Evolutionary conservation across 2,329 filamentous ascomycete genomes (phyloP).

Genomic region (Microsporum audouinii): DNA sequence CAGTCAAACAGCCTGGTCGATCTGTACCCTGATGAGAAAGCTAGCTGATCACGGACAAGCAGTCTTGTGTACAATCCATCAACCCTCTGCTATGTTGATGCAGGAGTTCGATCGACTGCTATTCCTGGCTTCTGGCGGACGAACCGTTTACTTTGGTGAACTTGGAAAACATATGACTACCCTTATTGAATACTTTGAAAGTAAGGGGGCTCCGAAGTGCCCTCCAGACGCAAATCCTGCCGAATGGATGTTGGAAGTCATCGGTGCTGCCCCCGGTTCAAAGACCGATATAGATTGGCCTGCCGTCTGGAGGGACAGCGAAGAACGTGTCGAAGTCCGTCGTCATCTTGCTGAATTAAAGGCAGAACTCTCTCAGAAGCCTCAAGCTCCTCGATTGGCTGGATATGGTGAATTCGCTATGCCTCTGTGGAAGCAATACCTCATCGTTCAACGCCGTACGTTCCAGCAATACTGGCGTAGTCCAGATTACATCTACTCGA

Average conservation of each 20-base stretch:
- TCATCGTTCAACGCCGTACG: constrained; percentile 58
- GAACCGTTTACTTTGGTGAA: constrained; percentile 58
- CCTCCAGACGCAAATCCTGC: constrained; percentile 57
- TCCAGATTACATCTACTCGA: constrained; percentile 79
- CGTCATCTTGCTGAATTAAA: constrained; percentile 41
- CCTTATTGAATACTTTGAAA: constrained; percentile 53
- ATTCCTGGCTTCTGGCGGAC: constrained; percentile 54
- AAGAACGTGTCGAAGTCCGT: constrained; percentile 41
- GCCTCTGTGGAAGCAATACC: constrained; percentile 56
- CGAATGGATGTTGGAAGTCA: constrained; percentile 58
- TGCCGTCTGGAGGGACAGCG: constrained; percentile 44
- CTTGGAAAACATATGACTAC: constrained; percentile 50
- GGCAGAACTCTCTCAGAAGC: constrained; percentile 29
- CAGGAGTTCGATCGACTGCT: constrained; percentile 63
- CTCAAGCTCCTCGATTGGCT: constrained; percentile 7
- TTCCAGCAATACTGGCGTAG: constrained; percentile 91
- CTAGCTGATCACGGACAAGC: constrained; percentile 81
- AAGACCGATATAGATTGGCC: constrained; percentile 44
- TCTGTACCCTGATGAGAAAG: constrained; percentile 77
- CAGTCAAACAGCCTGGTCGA: constrained; percentile 86
- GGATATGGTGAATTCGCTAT: constrained; percentile 61
- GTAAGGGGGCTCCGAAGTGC: constrained; percentile 53
- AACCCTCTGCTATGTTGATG: constrained; percentile 92
- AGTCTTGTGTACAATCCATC: constrained; percentile 90
- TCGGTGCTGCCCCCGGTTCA: constrained; percentile 49